Evolutionary conservation across 2,329 filamentous ascomycete species (phyloP).

Genomic region (Aspergillus unguis): DNA sequence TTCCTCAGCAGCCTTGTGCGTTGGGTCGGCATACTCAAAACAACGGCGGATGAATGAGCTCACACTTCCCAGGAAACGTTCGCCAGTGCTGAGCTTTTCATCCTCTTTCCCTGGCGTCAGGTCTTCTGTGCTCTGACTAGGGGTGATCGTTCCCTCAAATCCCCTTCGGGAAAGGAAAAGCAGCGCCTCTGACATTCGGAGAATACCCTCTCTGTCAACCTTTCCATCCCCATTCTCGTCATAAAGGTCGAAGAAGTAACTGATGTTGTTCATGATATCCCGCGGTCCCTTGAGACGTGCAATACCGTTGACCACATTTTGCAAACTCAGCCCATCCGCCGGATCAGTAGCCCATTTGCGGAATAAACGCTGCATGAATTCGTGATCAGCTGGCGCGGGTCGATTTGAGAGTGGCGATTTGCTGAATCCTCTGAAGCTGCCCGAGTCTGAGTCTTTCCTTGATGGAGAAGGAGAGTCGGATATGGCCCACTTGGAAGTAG

Average conservation of each 20-base stretch:
- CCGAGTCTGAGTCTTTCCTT: slow-evolving; percentile 52
- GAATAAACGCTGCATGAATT: slow-evolving; percentile 88
- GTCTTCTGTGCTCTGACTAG: slow-evolving; percentile 59
- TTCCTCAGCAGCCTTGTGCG: slow-evolving; percentile 50
- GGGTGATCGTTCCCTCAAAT: slow-evolving; percentile 69
- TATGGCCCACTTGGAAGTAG: slow-evolving; percentile 87
- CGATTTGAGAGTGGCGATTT: slow-evolving; percentile 47
- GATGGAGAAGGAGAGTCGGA: slow-evolving; percentile 73
- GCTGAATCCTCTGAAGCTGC: slow-evolving; percentile 53
- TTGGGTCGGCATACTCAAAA: slow-evolving; percentile 97
- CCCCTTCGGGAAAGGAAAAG: slow-evolving; percentile 89
- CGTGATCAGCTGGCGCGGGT: slow-evolving; percentile 80
- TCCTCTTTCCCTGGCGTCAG: slow-evolving; percentile 37
- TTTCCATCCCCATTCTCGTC: slow-evolving; percentile 88
- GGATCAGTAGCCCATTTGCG: slow-evolving; percentile 80
- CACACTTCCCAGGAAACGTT: slow-evolving; percentile 86
- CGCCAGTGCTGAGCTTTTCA: slow-evolving; percentile 64
- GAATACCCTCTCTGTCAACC: slow-evolving; percentile 90
- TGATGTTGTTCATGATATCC: slow-evolving; percentile 97
- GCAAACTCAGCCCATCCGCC: slow-evolving; percentile 73
- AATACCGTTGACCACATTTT: slow-evolving; percentile 87
- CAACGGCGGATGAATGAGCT: slow-evolving; percentile 94
- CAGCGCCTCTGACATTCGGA: slow-evolving; percentile 89
- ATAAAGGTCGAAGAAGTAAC: slow-evolving; percentile 96
- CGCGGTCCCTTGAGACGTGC: slow-evolving; percentile 87